Conservation (phyloP, 805 yeast species). For the Metschnikowia noctiluminum region DNA sequence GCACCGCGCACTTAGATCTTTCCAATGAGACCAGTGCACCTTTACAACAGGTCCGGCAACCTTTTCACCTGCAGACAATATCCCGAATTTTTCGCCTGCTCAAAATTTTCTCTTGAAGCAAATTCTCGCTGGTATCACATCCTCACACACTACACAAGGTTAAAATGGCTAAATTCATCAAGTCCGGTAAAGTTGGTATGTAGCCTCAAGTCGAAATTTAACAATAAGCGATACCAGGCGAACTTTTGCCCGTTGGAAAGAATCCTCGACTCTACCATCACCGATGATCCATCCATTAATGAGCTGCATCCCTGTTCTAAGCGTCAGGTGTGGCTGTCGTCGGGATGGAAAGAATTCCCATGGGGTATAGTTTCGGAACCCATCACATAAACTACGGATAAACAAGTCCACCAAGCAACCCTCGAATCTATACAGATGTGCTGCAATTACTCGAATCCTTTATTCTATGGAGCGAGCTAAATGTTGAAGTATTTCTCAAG, state of each 20-base stretch:
- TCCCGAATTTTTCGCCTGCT: conserved; percentile 22
- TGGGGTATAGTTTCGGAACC: not conserved
- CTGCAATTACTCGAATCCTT: too few relatives aligned
- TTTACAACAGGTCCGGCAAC: conserved; percentile 12
- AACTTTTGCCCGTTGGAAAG: not conserved
- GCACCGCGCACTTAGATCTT: not conserved
- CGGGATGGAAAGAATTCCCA: not conserved
- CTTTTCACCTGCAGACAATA: conserved; percentile 16
- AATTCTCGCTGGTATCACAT: conserved; percentile 15
- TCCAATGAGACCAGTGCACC: conserved; percentile 1
- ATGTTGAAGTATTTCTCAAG: too few relatives aligned
- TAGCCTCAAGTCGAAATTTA: conserved; percentile 25
- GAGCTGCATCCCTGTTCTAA: not conserved
- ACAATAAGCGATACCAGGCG: not conserved
- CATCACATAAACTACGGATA: too few relatives aligned
- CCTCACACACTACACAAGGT: conserved; percentile 25
- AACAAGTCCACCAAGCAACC: too few relatives aligned
- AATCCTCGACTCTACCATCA: not conserved
- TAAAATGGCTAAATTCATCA: conserved; percentile 97
- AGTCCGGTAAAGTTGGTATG: conserved; percentile 99
- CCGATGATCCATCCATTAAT: not conserved
- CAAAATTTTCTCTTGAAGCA: conserved; percentile 18
- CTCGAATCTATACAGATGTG: too few relatives aligned
- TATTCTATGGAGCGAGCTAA: too few relatives aligned
- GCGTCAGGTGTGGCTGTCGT: not conserved